Conservation (phyloP, 257 asterid species). For the Jaltomata sinuosa region DNA sequence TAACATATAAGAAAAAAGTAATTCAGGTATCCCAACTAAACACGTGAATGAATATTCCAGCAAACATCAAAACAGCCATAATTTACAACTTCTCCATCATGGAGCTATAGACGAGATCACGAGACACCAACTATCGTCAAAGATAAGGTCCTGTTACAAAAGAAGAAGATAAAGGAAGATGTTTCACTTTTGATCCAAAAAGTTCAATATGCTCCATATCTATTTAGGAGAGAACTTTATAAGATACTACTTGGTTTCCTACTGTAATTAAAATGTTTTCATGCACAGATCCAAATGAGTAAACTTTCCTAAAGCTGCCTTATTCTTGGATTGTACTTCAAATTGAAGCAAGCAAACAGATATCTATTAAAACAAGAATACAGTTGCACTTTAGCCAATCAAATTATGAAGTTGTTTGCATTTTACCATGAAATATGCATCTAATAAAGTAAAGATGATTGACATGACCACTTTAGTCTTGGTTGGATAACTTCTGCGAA, state of each 20-base stretch:
- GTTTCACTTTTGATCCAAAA: not conserved
- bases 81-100: not conserved
- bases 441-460: not conserved
- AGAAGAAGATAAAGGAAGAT: not conserved
- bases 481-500: not conserved
- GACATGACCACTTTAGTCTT: not conserved
- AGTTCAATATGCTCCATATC: not conserved
- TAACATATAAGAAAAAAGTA: not conserved
- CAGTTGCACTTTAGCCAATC: not conserved
- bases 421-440: not conserved
- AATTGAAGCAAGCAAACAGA: not conserved
- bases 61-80: not conserved
- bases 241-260: not conserved
- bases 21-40: not conserved
- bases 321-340: not conserved
- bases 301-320: not conserved
- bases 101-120: not conserved
- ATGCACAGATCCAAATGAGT: not conserved
- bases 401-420: not conserved
- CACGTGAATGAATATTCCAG: not conserved
- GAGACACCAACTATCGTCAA: not conserved
- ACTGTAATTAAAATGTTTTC: not conserved
- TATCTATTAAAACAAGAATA: not conserved
- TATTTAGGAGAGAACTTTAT: too few relatives aligned
- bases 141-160: not conserved